Evolutionary conservation across 2,329 filamentous ascomycete genomes (phyloP), one percentile per base, ranked within the genome.

Genomic region (Epicoccum nigrum): DNA sequence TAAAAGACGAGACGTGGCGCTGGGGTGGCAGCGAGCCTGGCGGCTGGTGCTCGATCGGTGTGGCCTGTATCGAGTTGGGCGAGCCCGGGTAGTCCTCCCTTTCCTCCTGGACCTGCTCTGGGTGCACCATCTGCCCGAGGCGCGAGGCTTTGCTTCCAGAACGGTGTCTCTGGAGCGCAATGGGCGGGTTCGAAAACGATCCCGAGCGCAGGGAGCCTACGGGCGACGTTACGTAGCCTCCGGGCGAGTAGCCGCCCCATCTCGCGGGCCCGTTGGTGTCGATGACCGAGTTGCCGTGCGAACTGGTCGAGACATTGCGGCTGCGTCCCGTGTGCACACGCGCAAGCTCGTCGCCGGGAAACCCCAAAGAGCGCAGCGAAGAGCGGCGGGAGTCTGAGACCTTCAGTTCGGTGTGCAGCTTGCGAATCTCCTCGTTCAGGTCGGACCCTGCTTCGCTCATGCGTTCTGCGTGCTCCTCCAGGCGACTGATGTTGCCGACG

Each of bases 401-500:
- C 74, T 89, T 90, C 67, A 89, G 77, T 72, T 89, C 86, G 54
- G 84, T 79, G 72, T 90, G 86, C 59, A 90, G 79, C 65, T 87
- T 84, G 52, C 87, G 83, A 63, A 92, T 92, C 61, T 89, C 88
- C 76, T 89, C 84, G 63, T 88, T 88, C 65, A 92, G 88, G 55
- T 89, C 90, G 56, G 86, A 89, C 38, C 80, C 81, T 49, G 85
- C 86, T 76, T 83, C 83, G 61, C 87, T 89, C 71, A 92, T 79
- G 58, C 85, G 82, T 73, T 92, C 88, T 40, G 89, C 89, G 9
- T 85, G 87, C 59, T 87, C 86, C 73, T 93, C 89, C 56, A 92
- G 83, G 41, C 86, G 83, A 59, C 86, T 85, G 56, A 92, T 86
- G 75, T 88, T 91, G 68, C 81, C 81, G 15, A 81, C 75, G 67